These are phyloP conservation scores for Aspergillus tanneri DNA, from an alignment of 2,329 filamentous ascomycete genomes.

Conservation along the genomic window DNA sequence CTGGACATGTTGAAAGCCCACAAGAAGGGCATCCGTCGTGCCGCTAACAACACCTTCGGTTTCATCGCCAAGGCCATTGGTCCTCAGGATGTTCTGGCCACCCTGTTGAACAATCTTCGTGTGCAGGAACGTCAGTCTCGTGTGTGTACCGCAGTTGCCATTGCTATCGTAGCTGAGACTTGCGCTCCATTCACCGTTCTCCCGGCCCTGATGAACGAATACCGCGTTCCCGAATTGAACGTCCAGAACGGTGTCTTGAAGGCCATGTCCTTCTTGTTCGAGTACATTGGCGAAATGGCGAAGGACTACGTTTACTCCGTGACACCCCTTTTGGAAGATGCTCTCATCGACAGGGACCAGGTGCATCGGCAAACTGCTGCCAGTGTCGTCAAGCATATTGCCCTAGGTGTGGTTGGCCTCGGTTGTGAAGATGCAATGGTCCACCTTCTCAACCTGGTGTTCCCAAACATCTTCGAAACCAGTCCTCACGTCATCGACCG, in stretches of 20 bases:
- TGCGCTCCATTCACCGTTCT: slow-evolving; percentile 98
- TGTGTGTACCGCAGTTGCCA: slow-evolving; percentile 97
- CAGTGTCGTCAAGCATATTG: slow-evolving; percentile 95
- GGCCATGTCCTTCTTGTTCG: slow-evolving; percentile 92
- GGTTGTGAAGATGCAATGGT: slow-evolving; percentile 99
- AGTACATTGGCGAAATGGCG: slow-evolving; percentile 99
- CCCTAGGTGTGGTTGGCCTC: slow-evolving; percentile 92
- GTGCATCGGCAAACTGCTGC: slow-evolving; percentile 96
- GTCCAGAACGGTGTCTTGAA: slow-evolving; percentile 99
- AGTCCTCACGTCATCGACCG: slow-evolving; percentile 97
- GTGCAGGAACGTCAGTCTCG: slow-evolving; percentile 97
- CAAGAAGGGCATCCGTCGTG: slow-evolving; percentile 97
- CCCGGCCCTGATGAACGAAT: slow-evolving; percentile 99
- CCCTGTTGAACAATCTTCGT: slow-evolving; percentile 90
- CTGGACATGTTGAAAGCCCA: slow-evolving; percentile 99
- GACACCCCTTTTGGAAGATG: slow-evolving; percentile 91
- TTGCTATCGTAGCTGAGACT: slow-evolving; percentile 97
- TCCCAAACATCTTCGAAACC: slow-evolving; percentile 96
- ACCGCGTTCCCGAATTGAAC: slow-evolving; percentile 95
- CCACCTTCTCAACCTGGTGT: slow-evolving; percentile 91
- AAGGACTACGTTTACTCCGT: slow-evolving; percentile 99
- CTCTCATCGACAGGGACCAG: slow-evolving; percentile 95
- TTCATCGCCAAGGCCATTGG: slow-evolving; percentile 99
- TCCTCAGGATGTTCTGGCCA: slow-evolving; percentile 93
- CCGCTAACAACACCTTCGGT: slow-evolving; percentile 98